These are phyloP conservation scores for Ceratocystis diversiconidia DNA, from an alignment of 2,329 filamentous ascomycete species.

Conservation along the genomic window DNA sequence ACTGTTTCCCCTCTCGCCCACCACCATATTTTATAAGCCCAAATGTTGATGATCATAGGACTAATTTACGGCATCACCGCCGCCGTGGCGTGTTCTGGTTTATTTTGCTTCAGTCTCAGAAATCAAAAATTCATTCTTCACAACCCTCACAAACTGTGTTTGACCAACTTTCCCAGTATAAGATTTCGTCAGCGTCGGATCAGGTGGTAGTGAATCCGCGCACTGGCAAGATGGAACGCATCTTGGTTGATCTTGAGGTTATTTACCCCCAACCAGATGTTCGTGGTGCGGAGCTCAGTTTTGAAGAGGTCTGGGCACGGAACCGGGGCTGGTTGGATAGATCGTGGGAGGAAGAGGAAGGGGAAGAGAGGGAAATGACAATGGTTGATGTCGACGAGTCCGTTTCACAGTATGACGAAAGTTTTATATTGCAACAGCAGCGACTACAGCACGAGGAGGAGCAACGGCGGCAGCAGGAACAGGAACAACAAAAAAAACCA, in stretches of 20 bases:
- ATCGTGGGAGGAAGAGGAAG: constrained; percentile 37
- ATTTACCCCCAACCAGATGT: constrained; percentile 69
- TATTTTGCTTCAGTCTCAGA: constrained; percentile 40
- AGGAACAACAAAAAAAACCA: not conserved
- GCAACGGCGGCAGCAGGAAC: not conserved
- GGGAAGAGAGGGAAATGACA: constrained; percentile 26
- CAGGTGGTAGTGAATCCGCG: constrained; percentile 72
- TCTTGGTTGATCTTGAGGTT: constrained; percentile 73
- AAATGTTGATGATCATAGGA: constrained; percentile 87
- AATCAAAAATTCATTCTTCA: constrained; percentile 25
- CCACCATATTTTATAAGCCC: constrained; percentile 29
- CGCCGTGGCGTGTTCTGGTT: constrained; percentile 23
- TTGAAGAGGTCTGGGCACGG: constrained; percentile 78
- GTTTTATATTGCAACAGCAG: constrained; percentile 6
- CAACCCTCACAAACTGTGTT: constrained; percentile 13
- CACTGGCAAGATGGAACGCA: constrained; percentile 69
- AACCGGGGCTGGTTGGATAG: constrained; percentile 55
- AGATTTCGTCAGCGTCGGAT: constrained; percentile 55
- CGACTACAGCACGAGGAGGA: not conserved
- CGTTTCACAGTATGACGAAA: constrained; percentile 13
- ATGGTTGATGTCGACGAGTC: constrained; percentile 10
- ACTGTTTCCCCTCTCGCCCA: not conserved
- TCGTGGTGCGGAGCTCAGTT: constrained; percentile 62
- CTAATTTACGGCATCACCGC: constrained; percentile 52
- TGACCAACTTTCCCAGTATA: constrained; percentile 46